These are phyloP conservation scores for Graphilbum ipis-grandicollis DNA, from an alignment of 2,329 filamentous ascomycete species.

Conservation along the genomic window DNA sequence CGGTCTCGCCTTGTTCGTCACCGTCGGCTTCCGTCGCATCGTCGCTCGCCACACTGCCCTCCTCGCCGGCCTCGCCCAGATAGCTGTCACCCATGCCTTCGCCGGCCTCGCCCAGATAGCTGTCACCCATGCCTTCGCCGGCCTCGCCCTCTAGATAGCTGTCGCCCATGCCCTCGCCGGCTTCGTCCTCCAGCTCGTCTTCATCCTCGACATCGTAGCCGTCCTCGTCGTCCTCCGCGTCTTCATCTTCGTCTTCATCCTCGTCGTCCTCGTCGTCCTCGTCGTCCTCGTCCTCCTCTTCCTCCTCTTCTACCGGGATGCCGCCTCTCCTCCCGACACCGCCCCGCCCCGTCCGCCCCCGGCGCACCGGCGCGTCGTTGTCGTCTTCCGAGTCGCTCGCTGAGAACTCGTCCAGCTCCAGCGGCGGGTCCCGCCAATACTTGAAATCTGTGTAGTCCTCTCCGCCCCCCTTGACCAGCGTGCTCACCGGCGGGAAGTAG, in stretches of 20 bases:
- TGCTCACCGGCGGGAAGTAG: slow-evolving; percentile 85
- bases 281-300: slow-evolving; percentile 10
- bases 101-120: slow-evolving; percentile 18
- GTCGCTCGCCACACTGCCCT: slow-evolving; percentile 23
- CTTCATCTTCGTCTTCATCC: slow-evolving; percentile 25
- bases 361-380: slow-evolving; percentile 22
- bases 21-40: slow-evolving; percentile 20
- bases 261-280: slow-evolving; percentile 19
- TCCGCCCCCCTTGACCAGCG: slow-evolving; percentile 73
- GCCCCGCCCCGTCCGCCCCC: slow-evolving; percentile 13
- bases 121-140: slow-evolving; percentile 24
- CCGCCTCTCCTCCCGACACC: background rate
- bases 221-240: slow-evolving; percentile 24
- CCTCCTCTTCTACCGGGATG: background rate
- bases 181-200: slow-evolving; percentile 23
- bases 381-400: slow-evolving; percentile 54
- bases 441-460: slow-evolving; percentile 95
- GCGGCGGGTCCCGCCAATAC: slow-evolving; percentile 78
- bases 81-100: slow-evolving; percentile 22
- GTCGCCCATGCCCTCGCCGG: slow-evolving; percentile 25
- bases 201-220: slow-evolving; percentile 18
- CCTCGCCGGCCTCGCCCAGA: slow-evolving; percentile 20
- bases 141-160: slow-evolving; percentile 27
- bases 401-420: slow-evolving; percentile 78
- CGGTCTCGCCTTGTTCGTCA: background rate